These are phyloP conservation scores for Pseudomicrostroma phylloplanum DNA, from an alignment of 1,284 basidiomycete genomes.

Conservation along the genomic window DNA sequence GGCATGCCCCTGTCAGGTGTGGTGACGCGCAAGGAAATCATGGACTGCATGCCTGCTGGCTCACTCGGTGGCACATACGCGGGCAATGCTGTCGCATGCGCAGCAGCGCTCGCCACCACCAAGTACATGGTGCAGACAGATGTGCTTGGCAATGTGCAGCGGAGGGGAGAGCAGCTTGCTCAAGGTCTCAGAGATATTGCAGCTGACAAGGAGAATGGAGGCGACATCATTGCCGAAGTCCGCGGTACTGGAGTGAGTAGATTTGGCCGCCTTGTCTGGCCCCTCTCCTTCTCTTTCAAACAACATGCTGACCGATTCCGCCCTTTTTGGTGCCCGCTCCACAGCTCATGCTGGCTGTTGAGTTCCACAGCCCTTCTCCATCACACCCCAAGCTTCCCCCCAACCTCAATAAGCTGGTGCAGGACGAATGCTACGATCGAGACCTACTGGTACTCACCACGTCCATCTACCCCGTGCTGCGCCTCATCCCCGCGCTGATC, in stretches of 20 bases:
- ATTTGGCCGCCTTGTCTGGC: no score
- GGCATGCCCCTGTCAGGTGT: slow-evolving; percentile 88
- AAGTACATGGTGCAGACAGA: slow-evolving; percentile 35
- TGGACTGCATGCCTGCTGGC: slow-evolving; percentile 71
- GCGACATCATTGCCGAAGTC: no score
- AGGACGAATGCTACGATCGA: slow-evolving; percentile 24
- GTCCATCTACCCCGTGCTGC: slow-evolving; percentile 37
- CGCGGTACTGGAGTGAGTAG: no score
- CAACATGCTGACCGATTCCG: no score
- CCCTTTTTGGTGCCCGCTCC: no score
- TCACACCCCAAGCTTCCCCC: no score
- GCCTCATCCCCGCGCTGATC: slow-evolving; percentile 45
- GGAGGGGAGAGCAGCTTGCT: slow-evolving; percentile 35
- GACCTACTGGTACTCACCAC: slow-evolving; percentile 45
- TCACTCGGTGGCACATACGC: slow-evolving; percentile 61
- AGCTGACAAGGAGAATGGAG: background rate
- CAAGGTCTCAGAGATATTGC: background rate
- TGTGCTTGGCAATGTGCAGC: slow-evolving; percentile 42
- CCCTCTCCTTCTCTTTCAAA: no score
- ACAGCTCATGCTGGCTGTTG: no score
- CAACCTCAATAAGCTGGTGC: background rate
- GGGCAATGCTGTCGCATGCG: slow-evolving; percentile 44
- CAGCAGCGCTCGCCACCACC: slow-evolving; percentile 36
- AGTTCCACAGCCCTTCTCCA: no score
- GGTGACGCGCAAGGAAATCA: slow-evolving; percentile 72